Evolutionary conservation across 768 basidiomycete genomes (phyloP), one percentile per base, ranked within the genome.

Genomic region (Galerina sulciceps): DNA sequence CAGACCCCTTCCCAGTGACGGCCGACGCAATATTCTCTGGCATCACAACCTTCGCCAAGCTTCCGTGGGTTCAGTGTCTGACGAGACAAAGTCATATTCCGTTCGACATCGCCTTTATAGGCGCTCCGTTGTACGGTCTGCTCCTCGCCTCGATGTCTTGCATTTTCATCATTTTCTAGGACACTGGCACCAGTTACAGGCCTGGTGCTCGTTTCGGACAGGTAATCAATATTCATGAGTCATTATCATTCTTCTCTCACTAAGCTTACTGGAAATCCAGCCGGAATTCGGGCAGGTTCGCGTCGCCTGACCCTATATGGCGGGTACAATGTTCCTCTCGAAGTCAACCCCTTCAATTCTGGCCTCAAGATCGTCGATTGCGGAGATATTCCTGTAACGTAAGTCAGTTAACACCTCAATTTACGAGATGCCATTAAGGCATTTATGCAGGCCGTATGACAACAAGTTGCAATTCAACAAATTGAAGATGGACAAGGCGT

Each of bases 181-280:
- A 90, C 55, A 89, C 87, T 20, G 86, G 84, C 0, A 89, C 90
- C 5, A 88, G 88, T 46, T 93, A 91, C 71, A 81, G 91, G 6
- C 89, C 90, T 1, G 93, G 93, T 37, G 93, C 93, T 34, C 84
- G 93, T 13, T 94, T 94, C 60, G 93, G 93, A 6, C 93, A 49
- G 72, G 75, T 76, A 57, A 31, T 31, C 8, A 31, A 31, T 13
- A 56, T 42, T 55, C 44, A 58, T 18, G 18, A 15, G 37, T n/a
- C 13, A 50, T 36, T 14, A 56, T 26, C 35, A 38, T 47, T 59
- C 31, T 35, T 23, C 38, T 51, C 23, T 17, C 13, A 26, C 44
- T 53, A 8, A 18, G 35, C 17, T 41, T 38, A 46, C 46, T 52
- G 23, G 10, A 54, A 43, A 17, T 23, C 17, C 55, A 67, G 85